Evolutionary conservation across 768 basidiomycete species (phyloP), one percentile per base, ranked within the genome.

Genomic region (Pholiota molesta): DNA sequence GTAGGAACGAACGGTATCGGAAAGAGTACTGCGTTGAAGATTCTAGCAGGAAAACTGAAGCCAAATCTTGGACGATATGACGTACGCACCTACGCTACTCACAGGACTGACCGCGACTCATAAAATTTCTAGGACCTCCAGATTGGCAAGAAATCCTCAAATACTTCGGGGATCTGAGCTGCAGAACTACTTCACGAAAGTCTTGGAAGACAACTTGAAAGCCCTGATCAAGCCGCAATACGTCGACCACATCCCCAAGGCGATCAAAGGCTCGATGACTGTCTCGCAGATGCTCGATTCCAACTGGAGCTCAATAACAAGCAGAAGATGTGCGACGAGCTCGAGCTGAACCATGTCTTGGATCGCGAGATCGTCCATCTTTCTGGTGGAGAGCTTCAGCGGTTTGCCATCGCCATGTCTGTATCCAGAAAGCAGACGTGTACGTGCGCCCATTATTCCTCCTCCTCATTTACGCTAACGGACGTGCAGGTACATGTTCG

Each of bases 1-100:
- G 97, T 99, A 19, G 97, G 97, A 33, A 98, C 97, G 0, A 99
- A 99, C 77, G 97, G 97, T 88, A 99, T 99, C 66, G 97, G 97
- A 58, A 99, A 99, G 81, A 95, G 93, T 68, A 99, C 97, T 0
- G 97, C 97, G 5, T 81, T 99, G 60, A 99, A 99, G 78, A 92
- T 99, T 62, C 79, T 99, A 31, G 95, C 95, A 16, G 97, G 97
- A 55, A 99, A 98, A 75, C 83, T 97, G 62, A 99, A 99, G 77
- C 97, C 97, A 8, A 99, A 99, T 77, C 83, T 99, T 57, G 97
- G 97, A 9, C 87, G 92, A 67, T 99, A 97, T 74, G 97, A 99
- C 72, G 93, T 94, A 70, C 67, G 90, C 77, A 31, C 16, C 54
- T 26, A 52, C 49, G 37, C 2, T 45, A 52, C 59, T 21, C 53